These are phyloP conservation scores for Psilocybe tampanensis DNA, from an alignment of 768 basidiomycete genomes.

Conservation along the genomic window DNA sequence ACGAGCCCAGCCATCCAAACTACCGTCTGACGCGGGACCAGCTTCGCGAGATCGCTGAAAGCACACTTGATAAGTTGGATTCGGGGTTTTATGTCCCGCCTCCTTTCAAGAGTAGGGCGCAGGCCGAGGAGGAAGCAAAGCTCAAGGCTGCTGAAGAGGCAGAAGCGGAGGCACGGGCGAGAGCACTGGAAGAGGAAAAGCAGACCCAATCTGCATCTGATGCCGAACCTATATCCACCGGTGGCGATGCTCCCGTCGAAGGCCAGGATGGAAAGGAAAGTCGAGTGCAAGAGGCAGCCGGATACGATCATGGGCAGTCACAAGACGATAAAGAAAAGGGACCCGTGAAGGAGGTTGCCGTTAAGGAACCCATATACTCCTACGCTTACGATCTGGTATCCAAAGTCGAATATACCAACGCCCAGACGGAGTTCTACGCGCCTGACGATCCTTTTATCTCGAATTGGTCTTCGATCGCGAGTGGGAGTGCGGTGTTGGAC, in stretches of 20 bases:
- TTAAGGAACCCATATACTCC: not conserved
- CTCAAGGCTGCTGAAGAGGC: not conserved
- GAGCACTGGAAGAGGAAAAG: not conserved
- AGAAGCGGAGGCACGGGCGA: not conserved
- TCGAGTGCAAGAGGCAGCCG: not conserved
- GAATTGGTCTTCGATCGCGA: conserved; percentile 9
- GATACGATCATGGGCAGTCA: not conserved
- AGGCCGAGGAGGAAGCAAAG: not conserved
- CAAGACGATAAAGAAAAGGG: not conserved
- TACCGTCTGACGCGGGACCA: conserved; percentile 26
- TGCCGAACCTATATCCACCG: not conserved
- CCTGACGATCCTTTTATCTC: conserved; percentile 21
- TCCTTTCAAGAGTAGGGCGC: not conserved
- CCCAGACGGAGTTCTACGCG: conserved; percentile 17
- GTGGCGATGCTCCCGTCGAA: not conserved
- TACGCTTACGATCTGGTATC: conserved; percentile 16
- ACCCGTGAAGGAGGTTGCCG: no score
- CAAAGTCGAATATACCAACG: conserved; percentile 20
- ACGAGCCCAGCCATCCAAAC: conserved; percentile 15
- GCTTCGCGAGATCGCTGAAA: conserved; percentile 20
- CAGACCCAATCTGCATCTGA: no score
- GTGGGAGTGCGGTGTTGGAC: not conserved
- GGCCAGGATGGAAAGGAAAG: not conserved
- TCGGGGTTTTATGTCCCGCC: conserved; percentile 23
- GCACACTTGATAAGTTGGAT: conserved; percentile 22